phyloP scores from a whole-genome alignment of 345 rosid genomes.

The Cochlearia excelsa region DNA sequence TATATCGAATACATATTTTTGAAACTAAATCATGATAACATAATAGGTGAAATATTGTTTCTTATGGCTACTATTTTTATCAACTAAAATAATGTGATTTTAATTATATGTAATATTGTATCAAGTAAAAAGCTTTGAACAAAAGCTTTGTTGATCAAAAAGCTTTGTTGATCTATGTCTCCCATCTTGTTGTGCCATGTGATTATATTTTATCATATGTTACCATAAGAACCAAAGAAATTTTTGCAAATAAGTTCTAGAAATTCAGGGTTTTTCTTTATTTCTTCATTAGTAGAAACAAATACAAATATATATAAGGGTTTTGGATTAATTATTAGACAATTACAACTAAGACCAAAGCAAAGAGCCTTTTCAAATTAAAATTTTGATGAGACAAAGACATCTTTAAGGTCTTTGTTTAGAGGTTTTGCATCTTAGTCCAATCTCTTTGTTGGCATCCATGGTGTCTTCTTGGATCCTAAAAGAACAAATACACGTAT shows the following conservation, averaged over 20 bases:
- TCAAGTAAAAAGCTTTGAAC: too few species aligned
- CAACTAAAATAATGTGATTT: too few species aligned
- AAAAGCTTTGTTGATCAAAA: too few species aligned
- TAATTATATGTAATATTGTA: too few species aligned
- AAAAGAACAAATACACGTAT: slow-evolving; percentile 7
- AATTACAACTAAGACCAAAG: slow-evolving; percentile 35
- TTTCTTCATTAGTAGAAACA: slow-evolving; percentile 31
- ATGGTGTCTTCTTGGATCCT: slow-evolving; percentile 41
- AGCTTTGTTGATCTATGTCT: too few species aligned
- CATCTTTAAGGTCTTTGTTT: slow-evolving; percentile 24
- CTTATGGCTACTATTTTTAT: too few species aligned
- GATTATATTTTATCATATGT: too few species aligned
- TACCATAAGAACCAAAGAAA: not conserved
- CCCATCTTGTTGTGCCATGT: too few species aligned
- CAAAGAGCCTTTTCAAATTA: slow-evolving; percentile 17
- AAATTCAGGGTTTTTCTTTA: slow-evolving; percentile 37
- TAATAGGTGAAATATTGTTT: too few species aligned
- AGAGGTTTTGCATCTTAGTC: slow-evolving; percentile 28
- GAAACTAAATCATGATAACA: too few species aligned
- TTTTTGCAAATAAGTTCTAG: slow-evolving; percentile 18
- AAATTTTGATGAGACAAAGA: slow-evolving; percentile 27
- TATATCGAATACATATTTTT: too few species aligned
- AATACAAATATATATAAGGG: slow-evolving; percentile 26
- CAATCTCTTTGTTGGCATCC: slow-evolving; percentile 39
- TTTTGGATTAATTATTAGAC: slow-evolving; percentile 29